Conservation (phyloP, 345 rosid species). For the Aquilaria sinensis region DNA sequence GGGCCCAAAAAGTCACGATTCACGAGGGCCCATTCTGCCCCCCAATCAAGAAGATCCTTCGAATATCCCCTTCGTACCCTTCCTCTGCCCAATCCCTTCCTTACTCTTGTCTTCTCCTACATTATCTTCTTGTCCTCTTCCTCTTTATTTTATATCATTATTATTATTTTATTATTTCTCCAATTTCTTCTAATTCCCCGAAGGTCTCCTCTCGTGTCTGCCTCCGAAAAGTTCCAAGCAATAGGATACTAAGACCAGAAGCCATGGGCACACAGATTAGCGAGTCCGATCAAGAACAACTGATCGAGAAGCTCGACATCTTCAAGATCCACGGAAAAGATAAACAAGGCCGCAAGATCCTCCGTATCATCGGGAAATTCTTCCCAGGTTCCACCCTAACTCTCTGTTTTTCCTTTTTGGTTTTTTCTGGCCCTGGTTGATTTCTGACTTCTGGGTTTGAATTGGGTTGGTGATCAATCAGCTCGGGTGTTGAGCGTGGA, state of each 20-base stretch:
- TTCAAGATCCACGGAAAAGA: constrained; percentile 77
- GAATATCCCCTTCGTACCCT: no score
- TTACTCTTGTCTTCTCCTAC: neutral
- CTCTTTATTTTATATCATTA: neutral
- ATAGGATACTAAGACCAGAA: no score
- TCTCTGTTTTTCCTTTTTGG: neutral
- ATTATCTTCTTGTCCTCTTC: neutral
- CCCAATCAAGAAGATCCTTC: no score
- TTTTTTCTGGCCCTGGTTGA: no score
- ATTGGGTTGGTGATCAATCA: constrained; percentile 8
- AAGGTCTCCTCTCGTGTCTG: neutral
- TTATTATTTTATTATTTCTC: no score
- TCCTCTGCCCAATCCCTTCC: constrained; percentile 10
- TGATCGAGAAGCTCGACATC: constrained; percentile 46
- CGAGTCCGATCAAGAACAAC: constrained; percentile 32
- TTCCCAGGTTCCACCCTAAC: constrained; percentile 39
- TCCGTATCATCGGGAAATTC: constrained; percentile 48
- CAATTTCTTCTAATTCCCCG: neutral
- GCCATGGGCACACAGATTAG: constrained; percentile 22
- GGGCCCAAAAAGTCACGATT: no score
- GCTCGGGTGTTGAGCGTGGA: constrained; percentile 45
- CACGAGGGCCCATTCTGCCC: no score
- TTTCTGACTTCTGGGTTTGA: neutral
- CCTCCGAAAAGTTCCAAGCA: neutral
- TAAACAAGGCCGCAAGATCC: constrained; percentile 60